Evolutionary conservation across 495 filamentous ascomycete species (phyloP).

Genomic region (Neurospora sp.): DNA sequence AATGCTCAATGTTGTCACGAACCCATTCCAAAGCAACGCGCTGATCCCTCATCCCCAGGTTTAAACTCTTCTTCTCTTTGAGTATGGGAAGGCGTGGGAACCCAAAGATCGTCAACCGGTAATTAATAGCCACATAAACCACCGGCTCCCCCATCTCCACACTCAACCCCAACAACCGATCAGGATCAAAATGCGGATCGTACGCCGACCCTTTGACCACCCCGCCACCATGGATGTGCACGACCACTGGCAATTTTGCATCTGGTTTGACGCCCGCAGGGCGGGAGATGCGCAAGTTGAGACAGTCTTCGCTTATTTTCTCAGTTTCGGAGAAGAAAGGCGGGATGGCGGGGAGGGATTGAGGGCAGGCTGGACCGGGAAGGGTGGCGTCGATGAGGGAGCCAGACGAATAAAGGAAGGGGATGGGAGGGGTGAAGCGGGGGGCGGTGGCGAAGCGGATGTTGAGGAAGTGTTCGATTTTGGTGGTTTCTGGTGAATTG

Average conservation of each 20-base stretch:
- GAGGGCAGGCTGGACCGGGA: constrained; percentile 31
- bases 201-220: constrained; percentile 27
- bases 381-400: constrained; percentile 25
- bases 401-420: constrained; percentile 10
- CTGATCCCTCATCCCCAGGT: constrained; percentile 10
- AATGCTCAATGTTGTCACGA: constrained; percentile 39
- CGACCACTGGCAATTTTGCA: constrained; percentile 31
- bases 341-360: constrained; percentile 21
- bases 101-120: constrained; percentile 20
- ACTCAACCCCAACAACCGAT: constrained; percentile 25
- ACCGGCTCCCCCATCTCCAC: constrained; percentile 26
- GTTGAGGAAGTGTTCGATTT: constrained; percentile 31
- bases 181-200: constrained; percentile 26
- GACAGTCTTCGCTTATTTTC: constrained; percentile 29
- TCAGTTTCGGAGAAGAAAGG: constrained; percentile 29
- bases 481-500: background rate
- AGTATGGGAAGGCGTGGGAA: no score
- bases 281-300: constrained; percentile 32
- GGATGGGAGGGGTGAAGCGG: constrained; percentile 29
- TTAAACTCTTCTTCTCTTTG: constrained; percentile 14
- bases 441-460: constrained; percentile 34
- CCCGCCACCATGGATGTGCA: constrained; percentile 33
- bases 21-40: constrained; percentile 17
- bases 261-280: constrained; percentile 15
- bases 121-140: constrained; percentile 24